Evolutionary conservation across 306 rosid species (phyloP), one percentile per base, ranked within the genome.

Genomic region (Vigna unguiculata): DNA sequence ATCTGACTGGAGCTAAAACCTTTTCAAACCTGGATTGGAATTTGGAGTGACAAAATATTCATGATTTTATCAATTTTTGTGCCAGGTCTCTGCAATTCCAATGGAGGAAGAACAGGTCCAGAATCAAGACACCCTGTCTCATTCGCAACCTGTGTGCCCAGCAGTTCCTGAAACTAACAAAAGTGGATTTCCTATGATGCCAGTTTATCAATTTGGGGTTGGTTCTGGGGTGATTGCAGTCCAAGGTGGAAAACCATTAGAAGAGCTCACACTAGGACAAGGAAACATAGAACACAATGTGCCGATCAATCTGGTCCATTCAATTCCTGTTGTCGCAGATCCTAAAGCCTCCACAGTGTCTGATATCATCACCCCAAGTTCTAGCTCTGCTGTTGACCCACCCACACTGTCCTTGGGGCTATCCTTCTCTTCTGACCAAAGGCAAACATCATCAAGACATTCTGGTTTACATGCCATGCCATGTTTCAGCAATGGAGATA

Each of bases 371-470:
- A 79, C 80, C 75, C 68, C 85, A 55, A 83, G 85, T 64, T 80
- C 77, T 48, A 88, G 81, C 51, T 75, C 91, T 20, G 13, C 86
- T 2, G 62, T 73, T 34, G 97, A 90, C 38, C 75, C 89, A 3
- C 88, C 91, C 17, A 61, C 84, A n/a, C 86, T 95, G 36, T 86
- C 96, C 53, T 97, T 95, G 16, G 88, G 91, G 34, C 86, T 96
- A 49, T 87, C 97, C 72, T 86, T 92, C 87, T 85, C 90, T 16
- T 81, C 91, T 45, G 89, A 88, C 74, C 88, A 87, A 3, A 82
- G 87, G 71, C 96, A 84, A 12, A 72, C 87, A 25, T 72, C 93
- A 7, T 78, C 93, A 52, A 88, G 90, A 84, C 96, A 75, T 67
- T 59, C 87, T 15, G 74, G 92, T 77, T 87, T 92, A 81, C 90